A percentile compares a stretch with the other conserved stretches of the same genome.
Evolutionary conservation across 1,284 basidiomycete genomes (phyloP).

Genomic region (Moesziomyces aphidis): DNA sequence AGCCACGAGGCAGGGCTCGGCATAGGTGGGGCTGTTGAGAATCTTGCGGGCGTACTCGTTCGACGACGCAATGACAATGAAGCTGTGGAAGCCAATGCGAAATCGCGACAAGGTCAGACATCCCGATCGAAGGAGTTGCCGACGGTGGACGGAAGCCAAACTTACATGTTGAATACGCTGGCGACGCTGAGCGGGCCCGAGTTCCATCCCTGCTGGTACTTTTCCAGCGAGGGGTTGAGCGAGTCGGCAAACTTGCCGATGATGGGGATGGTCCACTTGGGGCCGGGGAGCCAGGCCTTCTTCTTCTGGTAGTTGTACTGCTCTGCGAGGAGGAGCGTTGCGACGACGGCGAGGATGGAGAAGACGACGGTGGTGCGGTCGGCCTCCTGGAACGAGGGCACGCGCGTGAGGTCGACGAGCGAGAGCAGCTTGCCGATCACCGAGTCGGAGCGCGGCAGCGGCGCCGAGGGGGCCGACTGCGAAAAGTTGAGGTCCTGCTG

Average conservation of each 20-base stretch:
- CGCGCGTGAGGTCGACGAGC: slow-evolving; percentile 31
- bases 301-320: slow-evolving; percentile 59
- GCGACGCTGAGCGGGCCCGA: slow-evolving; percentile 66
- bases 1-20: slow-evolving; percentile 85
- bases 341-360: slow-evolving; percentile 53
- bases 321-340: slow-evolving; percentile 54
- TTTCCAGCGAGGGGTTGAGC: slow-evolving; percentile 64
- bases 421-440: slow-evolving; percentile 39
- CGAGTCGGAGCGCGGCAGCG: slow-evolving; percentile 18
- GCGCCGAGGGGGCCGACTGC: slow-evolving; percentile 12
- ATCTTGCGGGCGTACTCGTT: slow-evolving; percentile 66
- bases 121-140: too few relatives aligned
- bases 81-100: slow-evolving; percentile 30
- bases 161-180: slow-evolving; percentile 66
- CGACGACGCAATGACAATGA: slow-evolving; percentile 67
- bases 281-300: slow-evolving; percentile 62
- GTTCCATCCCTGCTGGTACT: slow-evolving; percentile 67
- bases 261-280: slow-evolving; percentile 66
- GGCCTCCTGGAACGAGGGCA: slow-evolving; percentile 45
- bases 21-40: slow-evolving; percentile 64
- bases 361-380: slow-evolving; percentile 53
- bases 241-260: slow-evolving; percentile 68
- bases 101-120: slow-evolving; percentile 10
- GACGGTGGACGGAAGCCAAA: neutral
- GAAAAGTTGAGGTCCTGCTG: slow-evolving; percentile 48